Conservation (phyloP, 331 rosid genomes). For the Quercus lobata region DNA sequence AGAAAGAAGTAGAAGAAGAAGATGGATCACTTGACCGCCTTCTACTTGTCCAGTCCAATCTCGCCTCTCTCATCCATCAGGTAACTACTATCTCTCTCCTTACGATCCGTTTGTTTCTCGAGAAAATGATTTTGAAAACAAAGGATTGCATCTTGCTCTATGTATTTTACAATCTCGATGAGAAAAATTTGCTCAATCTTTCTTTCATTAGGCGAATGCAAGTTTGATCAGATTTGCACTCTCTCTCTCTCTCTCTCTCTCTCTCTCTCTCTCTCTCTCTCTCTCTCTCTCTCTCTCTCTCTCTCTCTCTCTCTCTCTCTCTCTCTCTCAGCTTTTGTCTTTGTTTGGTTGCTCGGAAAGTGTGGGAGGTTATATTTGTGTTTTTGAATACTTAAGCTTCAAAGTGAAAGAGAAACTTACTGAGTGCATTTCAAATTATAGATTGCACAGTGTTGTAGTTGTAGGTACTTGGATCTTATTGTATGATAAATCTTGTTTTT, state of each 20-base stretch:
- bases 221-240: no score
- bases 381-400: neutral
- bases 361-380: neutral
- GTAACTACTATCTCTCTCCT: slow-evolving; percentile 15
- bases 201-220: accelerated
- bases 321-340: neutral
- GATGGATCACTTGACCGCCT: slow-evolving; percentile 49
- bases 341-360: neutral
- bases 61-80: slow-evolving; percentile 54
- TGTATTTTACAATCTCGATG: neutral
- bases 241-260: no score
- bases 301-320: no score
- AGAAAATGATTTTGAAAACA: neutral
- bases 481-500: neutral
- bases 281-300: no score
- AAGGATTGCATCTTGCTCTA: neutral
- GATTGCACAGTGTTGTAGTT: neutral
- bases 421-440: neutral
- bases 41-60: slow-evolving; percentile 61
- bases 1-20: neutral
- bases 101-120: neutral
- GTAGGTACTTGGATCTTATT: neutral
- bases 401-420: neutral
- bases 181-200: no score
- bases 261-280: no score